A percentile compares a stretch with the other conserved stretches of the same genome.
These are phyloP conservation scores for Salix udensis DNA, from an alignment of 345 rosid genomes.

Conservation along the genomic window DNA sequence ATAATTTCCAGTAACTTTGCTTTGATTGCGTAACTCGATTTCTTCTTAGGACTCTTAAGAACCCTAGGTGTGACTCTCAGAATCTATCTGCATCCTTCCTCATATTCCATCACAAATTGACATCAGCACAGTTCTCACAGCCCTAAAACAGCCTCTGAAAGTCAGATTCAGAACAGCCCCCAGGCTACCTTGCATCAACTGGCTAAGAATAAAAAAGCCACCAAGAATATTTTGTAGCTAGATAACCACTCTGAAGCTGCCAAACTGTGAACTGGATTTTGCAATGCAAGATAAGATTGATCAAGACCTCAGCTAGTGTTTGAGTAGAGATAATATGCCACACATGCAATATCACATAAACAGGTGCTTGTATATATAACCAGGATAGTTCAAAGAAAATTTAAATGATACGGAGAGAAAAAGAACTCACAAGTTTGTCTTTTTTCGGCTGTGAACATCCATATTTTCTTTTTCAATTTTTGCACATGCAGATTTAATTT, in stretches of 20 bases:
- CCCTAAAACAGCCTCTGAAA: too few relatives aligned
- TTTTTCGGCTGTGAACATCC: constrained; percentile 12
- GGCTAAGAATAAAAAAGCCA: neutral
- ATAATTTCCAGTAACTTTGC: too few relatives aligned
- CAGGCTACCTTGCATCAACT: too few relatives aligned
- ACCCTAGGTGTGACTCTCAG: too few relatives aligned
- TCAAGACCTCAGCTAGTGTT: neutral
- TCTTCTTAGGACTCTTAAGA: too few relatives aligned
- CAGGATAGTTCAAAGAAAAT: neutral
- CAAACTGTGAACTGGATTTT: neutral
- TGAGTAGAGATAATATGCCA: neutral
- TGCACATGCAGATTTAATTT: constrained; percentile 15
- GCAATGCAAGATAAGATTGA: neutral
- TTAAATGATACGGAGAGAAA: too few relatives aligned
- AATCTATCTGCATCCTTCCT: too few relatives aligned
- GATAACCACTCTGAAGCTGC: neutral
- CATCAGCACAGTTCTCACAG: too few relatives aligned
- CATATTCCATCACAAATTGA: too few relatives aligned
- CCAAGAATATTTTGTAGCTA: neutral
- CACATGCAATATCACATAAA: neutral
- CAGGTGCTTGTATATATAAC: neutral
- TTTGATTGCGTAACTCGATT: too few relatives aligned
- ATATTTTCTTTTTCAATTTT: constrained; percentile 21
- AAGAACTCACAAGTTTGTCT: constrained; percentile 33
- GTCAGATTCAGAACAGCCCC: too few relatives aligned